Conservation (phyloP, 495 filamentous ascomycete genomes). For the Platismatia glauca region DNA sequence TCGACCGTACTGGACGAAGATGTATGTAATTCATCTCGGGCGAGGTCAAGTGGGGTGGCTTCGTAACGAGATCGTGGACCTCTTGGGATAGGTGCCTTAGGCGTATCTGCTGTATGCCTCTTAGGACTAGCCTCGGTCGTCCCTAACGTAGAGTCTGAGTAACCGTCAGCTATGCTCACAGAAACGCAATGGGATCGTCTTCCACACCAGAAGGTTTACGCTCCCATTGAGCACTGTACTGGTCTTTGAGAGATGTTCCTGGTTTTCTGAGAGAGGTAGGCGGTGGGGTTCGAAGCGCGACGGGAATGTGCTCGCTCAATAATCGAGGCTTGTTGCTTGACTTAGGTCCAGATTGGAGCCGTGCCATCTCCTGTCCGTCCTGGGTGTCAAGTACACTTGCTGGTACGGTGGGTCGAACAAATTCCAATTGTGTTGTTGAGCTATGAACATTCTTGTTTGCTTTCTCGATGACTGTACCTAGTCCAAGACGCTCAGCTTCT, state of each 20-base stretch:
- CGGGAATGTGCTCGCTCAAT: slow-evolving; percentile 31
- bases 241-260: slow-evolving; percentile 26
- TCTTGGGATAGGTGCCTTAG: slow-evolving; percentile 21
- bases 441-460: background rate
- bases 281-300: slow-evolving; percentile 20
- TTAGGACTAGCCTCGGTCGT: slow-evolving; percentile 18
- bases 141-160: slow-evolving; percentile 1
- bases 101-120: slow-evolving; percentile 23
- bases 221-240: slow-evolving; percentile 24
- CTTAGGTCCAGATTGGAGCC: slow-evolving; percentile 42
- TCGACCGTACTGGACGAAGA: slow-evolving; percentile 37
- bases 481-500: background rate
- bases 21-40: slow-evolving; percentile 43
- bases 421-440: slow-evolving; percentile 15
- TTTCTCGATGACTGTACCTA: background rate
- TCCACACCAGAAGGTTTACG: slow-evolving; percentile 28
- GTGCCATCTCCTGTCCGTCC: slow-evolving; percentile 43
- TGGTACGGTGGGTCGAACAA: slow-evolving; percentile 20
- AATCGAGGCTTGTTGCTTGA: slow-evolving; percentile 45
- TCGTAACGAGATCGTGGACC: slow-evolving; percentile 22
- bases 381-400: slow-evolving; percentile 14
- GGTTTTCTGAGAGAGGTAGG: slow-evolving; percentile 10
- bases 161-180: background rate
- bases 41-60: slow-evolving; percentile 65
- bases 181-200: background rate